Conservation (phyloP, 1,284 basidiomycete species). For the Hymenochaete sp. region DNA sequence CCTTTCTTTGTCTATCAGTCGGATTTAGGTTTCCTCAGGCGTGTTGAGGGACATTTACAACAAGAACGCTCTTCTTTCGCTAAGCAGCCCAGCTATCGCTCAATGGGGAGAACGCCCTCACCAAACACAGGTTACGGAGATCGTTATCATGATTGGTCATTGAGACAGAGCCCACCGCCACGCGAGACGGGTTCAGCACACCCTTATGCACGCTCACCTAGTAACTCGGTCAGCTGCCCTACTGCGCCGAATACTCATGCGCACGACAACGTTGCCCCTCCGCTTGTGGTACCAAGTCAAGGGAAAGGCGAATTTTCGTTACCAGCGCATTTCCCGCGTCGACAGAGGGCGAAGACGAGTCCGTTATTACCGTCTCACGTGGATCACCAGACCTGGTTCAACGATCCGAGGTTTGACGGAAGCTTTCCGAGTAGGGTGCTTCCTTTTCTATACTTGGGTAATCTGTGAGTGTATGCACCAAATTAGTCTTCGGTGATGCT, state of each 20-base stretch:
- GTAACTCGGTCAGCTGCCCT: constrained; percentile 16
- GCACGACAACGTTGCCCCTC: constrained; percentile 12
- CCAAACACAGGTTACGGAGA: constrained; percentile 5
- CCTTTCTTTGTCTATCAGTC: constrained; percentile 89
- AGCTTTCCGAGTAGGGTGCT: constrained; percentile 92
- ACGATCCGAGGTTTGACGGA: constrained; percentile 87
- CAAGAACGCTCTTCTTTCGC: constrained; percentile 34
- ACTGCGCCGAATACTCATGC: constrained; percentile 11
- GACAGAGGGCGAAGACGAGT: constrained; percentile 63
- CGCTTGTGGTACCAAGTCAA: constrained; percentile 20
- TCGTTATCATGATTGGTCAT: neutral
- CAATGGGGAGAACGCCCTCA: constrained; percentile 7
- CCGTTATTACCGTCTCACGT: constrained; percentile 54
- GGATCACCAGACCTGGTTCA: constrained; percentile 85
- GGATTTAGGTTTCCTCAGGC: constrained; percentile 71
- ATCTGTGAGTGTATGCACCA: constrained; percentile 54
- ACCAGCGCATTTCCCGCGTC: constrained; percentile 23
- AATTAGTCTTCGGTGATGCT: constrained; percentile 9
- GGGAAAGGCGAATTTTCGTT: constrained; percentile 18
- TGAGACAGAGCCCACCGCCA: neutral
- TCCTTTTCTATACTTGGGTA: constrained; percentile 93
- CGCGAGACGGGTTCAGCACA: constrained; percentile 16
- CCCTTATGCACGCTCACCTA: constrained; percentile 16
- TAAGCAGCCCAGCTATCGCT: constrained; percentile 12
- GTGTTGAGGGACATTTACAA: constrained; percentile 58